Conservation (phyloP, 176 grass and related monocot species). For the Thinopyrum elongatum region DNA sequence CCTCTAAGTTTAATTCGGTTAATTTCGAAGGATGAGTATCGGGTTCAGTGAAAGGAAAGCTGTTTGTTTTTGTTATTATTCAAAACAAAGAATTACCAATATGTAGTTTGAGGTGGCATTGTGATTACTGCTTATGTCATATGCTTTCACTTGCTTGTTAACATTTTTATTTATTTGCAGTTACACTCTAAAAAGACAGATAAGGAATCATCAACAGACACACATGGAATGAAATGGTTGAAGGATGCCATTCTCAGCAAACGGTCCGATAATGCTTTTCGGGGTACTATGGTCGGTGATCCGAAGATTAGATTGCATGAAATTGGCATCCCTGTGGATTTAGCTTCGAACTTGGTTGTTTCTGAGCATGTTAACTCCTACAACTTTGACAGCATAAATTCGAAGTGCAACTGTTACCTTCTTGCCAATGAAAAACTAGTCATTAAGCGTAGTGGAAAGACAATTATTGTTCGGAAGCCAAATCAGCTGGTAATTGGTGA, state of each 20-base stretch:
- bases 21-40: background rate
- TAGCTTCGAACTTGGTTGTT: conserved; percentile 62
- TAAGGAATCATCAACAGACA: conserved; percentile 42
- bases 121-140: background rate
- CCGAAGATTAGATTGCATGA: conserved; percentile 76
- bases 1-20: background rate
- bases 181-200: conserved; percentile 69
- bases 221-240: conserved; percentile 78
- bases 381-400: conserved; percentile 61
- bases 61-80: background rate
- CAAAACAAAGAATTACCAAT: background rate
- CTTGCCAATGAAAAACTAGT: conserved; percentile 46
- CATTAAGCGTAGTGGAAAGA: conserved; percentile 41
- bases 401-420: conserved; percentile 58
- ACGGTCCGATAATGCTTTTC: conserved; percentile 78
- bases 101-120: conserved; percentile 8
- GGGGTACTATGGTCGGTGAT: conserved; percentile 80
- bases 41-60: background rate
- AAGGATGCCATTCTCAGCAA: conserved; percentile 90
- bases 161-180: conserved; percentile 41
- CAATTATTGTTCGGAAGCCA: conserved; percentile 56
- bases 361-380: conserved; percentile 63
- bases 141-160: conserved; percentile 9
- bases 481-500: conserved; percentile 81
- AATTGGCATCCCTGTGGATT: conserved; percentile 67